These are phyloP conservation scores for Xerocomus spinulosus DNA, from an alignment of 768 basidiomycete species.

Conservation along the genomic window DNA sequence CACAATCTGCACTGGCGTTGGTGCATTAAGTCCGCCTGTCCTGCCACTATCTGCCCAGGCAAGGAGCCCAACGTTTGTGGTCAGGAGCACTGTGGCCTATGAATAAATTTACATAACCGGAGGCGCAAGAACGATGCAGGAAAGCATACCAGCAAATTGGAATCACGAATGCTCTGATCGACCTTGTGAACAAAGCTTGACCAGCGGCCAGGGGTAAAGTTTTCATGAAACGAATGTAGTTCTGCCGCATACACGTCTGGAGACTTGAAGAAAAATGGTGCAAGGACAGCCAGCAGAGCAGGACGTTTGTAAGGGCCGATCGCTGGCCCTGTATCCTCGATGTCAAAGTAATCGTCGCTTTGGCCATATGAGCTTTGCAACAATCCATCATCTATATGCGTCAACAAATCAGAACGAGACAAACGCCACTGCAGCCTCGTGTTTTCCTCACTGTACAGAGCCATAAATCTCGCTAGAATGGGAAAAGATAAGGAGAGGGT, in stretches of 20 bases:
- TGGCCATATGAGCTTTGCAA: constrained; percentile 30
- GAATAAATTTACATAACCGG: not conserved
- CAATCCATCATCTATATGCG: constrained; percentile 21
- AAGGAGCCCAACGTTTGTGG: constrained; percentile 25
- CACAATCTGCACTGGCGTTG: constrained; percentile 24
- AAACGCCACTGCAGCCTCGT: not conserved
- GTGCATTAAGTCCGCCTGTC: not conserved
- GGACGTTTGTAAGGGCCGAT: constrained; percentile 19
- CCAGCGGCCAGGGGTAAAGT: constrained; percentile 26
- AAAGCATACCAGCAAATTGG: constrained; percentile 24
- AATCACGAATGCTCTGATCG: constrained; percentile 30
- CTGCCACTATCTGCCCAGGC: constrained; percentile 11
- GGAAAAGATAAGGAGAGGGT: constrained; percentile 2
- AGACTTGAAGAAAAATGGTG: constrained; percentile 22
- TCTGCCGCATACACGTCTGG: constrained; percentile 28
- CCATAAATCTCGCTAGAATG: constrained; percentile 26
- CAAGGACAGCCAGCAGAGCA: constrained; percentile 15
- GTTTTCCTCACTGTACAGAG: constrained; percentile 23
- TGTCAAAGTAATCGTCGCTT: constrained; percentile 30
- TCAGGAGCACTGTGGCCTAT: constrained; percentile 29
- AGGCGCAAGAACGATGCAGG: not conserved
- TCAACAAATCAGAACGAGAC: not conserved
- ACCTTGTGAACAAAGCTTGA: constrained; percentile 28
- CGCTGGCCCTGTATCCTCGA: constrained; percentile 15
- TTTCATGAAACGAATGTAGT: constrained; percentile 25